Base-by-base conservation (phyloP, 2,329 filamentous ascomycete species). In the Aureobasidium sp. region DNA sequence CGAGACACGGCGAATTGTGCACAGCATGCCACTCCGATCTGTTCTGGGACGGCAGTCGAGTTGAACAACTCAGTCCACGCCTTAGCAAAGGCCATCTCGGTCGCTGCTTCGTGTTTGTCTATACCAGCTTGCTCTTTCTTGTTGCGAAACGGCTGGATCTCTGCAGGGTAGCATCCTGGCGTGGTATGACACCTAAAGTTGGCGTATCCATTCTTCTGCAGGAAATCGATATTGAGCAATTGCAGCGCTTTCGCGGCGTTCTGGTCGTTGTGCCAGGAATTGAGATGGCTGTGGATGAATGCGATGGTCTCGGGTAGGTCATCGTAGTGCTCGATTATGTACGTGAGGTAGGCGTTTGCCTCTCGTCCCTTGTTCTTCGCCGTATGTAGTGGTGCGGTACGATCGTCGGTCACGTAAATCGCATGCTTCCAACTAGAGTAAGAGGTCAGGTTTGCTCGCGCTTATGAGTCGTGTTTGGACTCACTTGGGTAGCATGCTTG, bases 1-100 rank as follows among this genome's bases (percentile, higher is more conserved):
- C 72, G 73, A 0, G 78, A 80, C 1, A 79, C 80, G 0, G 78
- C 81, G 66, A 83, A 83, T 64, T 83, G 81, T 3, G 81, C 80
- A 64, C 81, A 83, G 66, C 81, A 84, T 29, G 77, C 77, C 1
- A 78, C 78, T 0, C 78, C 80, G 5, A 84, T 76, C 19, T 70
- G 68, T 17, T 74, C 66, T 0, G 81, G 81, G 0, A 78, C 72
- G 15, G 68, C 62, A 5, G 66, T 63, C 2, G 64, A 70, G 2
- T 75, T 76, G 63, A 83, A 82, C 3, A 83, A 66, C n/a, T 76
- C 72, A 68, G 76, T 73, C 64, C 81, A 83, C 0, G 77, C 79
- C 29, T 72, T 70, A 47, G 77, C 76, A 64, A 79, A 82, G 63
- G 77, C 76, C 35, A 76, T 74, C 0, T 80, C 80, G 1, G 79